Conservation (phyloP, 352 stramenopile species). For the Phytophthora melonis region DNA sequence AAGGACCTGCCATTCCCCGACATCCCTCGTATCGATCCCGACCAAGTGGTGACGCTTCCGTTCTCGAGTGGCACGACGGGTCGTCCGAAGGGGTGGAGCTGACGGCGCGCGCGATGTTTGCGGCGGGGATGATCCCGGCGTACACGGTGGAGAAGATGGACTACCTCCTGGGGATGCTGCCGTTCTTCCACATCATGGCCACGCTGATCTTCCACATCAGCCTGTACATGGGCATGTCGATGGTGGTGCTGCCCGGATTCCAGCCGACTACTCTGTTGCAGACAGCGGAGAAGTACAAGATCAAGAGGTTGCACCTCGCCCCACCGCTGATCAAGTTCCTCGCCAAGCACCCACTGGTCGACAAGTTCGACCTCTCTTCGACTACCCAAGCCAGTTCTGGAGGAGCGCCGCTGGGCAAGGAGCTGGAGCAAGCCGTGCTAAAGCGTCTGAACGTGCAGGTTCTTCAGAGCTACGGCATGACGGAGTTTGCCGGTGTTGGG, state of each 20-base stretch:
- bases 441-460: conserved; percentile 63
- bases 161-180: conserved; percentile 65
- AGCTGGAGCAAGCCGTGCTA: conserved; percentile 64
- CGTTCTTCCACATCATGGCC: conserved; percentile 20
- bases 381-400: conserved; percentile 74
- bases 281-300: conserved; percentile 59
- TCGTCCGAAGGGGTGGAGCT: conserved; percentile 90
- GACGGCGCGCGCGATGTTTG: conserved; percentile 77
- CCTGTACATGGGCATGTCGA: not conserved
- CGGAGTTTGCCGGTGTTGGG: conserved; percentile 48
- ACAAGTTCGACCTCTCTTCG: conserved; percentile 82
- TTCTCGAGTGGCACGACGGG: conserved; percentile 93
- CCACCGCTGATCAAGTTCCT: conserved; percentile 79
- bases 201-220: not conserved
- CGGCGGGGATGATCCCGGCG: conserved; percentile 66
- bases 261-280: conserved; percentile 85
- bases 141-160: conserved; percentile 45
- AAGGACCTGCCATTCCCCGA: not conserved
- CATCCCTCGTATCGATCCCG: conserved; percentile 11
- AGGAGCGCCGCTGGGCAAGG: conserved; percentile 46
- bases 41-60: conserved; percentile 53
- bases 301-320: conserved; percentile 54
- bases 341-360: conserved; percentile 83
- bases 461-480: conserved; percentile 69
- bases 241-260: not conserved